A percentile compares a stretch with the other conserved stretches of the same genome.
These are phyloP conservation scores for Bryopsis sp. DNA, from an alignment of 139 green algal species.

Conservation along the genomic window DNA sequence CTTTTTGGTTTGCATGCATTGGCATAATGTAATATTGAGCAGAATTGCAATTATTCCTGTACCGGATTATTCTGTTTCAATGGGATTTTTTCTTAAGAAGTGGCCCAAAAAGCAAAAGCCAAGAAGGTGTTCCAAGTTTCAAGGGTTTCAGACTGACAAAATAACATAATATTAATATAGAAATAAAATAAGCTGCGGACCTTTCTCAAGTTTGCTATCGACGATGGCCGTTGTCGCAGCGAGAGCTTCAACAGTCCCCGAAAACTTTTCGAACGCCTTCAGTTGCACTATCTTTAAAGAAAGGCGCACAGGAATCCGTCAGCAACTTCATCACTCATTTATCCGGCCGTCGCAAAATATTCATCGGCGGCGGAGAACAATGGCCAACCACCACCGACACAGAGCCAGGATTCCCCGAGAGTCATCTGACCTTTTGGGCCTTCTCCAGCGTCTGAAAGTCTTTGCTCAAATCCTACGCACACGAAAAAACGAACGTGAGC, in stretches of 20 bases:
- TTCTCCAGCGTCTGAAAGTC: constrained; percentile 76
- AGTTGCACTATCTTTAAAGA: constrained; percentile 88
- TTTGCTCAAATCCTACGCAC: constrained; percentile 64
- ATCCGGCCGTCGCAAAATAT: background rate
- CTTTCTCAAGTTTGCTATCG: constrained; percentile 93
- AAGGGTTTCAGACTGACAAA: background rate
- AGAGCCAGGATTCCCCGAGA: background rate
- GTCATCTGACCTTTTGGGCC: constrained; percentile 73
- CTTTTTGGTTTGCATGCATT: too few species aligned
- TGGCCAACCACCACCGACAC: background rate
- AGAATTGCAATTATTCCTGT: background rate
- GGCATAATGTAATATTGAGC: too few species aligned
- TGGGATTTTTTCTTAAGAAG: constrained; percentile 10
- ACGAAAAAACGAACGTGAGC: too few species aligned
- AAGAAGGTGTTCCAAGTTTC: too few species aligned
- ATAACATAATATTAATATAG: constrained; percentile 4
- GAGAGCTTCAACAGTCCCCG: constrained; percentile 94
- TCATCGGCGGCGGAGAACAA: background rate
- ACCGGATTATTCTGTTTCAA: constrained; percentile 15
- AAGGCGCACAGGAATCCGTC: too few species aligned
- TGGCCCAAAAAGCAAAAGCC: background rate
- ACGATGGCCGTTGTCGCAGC: constrained; percentile 82
- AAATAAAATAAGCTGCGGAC: constrained; percentile 29
- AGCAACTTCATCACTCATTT: constrained; percentile 2
- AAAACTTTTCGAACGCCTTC: constrained; percentile 96